These are phyloP conservation scores for Lecanoromycetidae sp. DNA, from an alignment of 2,329 filamentous ascomycete genomes.

Conservation along the genomic window DNA sequence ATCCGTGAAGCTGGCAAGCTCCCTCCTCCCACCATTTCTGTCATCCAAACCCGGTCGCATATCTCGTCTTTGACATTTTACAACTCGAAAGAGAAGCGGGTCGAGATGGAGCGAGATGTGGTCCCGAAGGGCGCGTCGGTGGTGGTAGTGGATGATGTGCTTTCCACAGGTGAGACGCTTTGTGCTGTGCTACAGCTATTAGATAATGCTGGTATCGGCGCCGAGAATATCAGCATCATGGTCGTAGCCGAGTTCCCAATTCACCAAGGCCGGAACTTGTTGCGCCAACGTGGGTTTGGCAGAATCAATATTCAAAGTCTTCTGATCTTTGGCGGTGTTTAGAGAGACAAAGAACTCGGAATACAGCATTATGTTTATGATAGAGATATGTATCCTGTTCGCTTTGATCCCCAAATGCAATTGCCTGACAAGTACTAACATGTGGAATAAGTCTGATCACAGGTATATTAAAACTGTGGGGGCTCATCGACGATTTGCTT, in stretches of 20 bases:
- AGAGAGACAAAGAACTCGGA: constrained; percentile 20
- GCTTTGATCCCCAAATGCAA: too few species aligned
- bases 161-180: constrained; percentile 45
- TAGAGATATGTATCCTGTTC: too few species aligned
- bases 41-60: constrained; percentile 38
- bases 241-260: constrained; percentile 46
- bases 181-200: constrained; percentile 42
- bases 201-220: constrained; percentile 30
- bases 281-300: constrained; percentile 37
- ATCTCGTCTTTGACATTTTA: constrained; percentile 37
- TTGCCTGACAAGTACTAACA: too few species aligned
- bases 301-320: constrained; percentile 40
- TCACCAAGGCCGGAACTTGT: constrained; percentile 33
- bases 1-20: constrained; percentile 48
- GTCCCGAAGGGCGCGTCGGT: constrained; percentile 33
- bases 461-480: too few species aligned
- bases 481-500: too few species aligned
- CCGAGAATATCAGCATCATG: constrained; percentile 36
- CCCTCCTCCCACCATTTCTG: constrained; percentile 43
- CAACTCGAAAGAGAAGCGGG: constrained; percentile 24
- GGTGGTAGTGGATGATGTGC: constrained; percentile 49
- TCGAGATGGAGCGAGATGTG: constrained; percentile 40
- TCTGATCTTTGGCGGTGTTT: constrained; percentile 38
- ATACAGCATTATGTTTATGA: constrained; percentile 14
- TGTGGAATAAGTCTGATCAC: too few species aligned